A percentile compares a stretch with the other conserved stretches of the same genome.
These are phyloP conservation scores for Pulveroboletus sp. DNA, from an alignment of 1,284 basidiomycete species.

Conservation along the genomic window DNA sequence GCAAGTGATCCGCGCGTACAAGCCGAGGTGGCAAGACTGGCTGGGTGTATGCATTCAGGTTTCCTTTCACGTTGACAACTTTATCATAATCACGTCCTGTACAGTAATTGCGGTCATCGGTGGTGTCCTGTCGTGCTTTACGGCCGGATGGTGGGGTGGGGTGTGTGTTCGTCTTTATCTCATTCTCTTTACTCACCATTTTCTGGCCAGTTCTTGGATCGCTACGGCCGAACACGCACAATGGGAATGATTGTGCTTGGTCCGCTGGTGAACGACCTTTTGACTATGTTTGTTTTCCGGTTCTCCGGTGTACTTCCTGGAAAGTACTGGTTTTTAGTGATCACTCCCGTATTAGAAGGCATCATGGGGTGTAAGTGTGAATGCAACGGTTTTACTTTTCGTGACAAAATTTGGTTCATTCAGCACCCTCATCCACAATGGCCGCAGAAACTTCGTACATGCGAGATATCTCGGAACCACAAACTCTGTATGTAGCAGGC, in stretches of 20 bases:
- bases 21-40: not conserved
- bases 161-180: not conserved
- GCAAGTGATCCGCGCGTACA: not conserved
- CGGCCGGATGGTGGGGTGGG: not conserved
- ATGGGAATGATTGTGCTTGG: not conserved
- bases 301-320: not conserved
- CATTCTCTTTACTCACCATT: not conserved
- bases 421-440: not conserved
- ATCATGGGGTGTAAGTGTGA: not conserved
- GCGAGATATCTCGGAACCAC: constrained; percentile 3
- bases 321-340: not conserved
- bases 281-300: not conserved
- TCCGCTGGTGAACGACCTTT: not conserved
- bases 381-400: not conserved
- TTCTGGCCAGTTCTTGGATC: not conserved
- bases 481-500: not conserved
- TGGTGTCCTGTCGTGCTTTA: not conserved
- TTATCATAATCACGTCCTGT: too few relatives aligned
- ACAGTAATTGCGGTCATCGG: too few relatives aligned
- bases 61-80: not conserved
- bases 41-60: not conserved
- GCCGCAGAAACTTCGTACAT: not conserved
- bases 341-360: not conserved
- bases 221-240: not conserved
- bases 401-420: too few relatives aligned